Evolutionary conservation across 2,329 filamentous ascomycete species (phyloP).

Genomic region (Lasiodiplodia sp.): DNA sequence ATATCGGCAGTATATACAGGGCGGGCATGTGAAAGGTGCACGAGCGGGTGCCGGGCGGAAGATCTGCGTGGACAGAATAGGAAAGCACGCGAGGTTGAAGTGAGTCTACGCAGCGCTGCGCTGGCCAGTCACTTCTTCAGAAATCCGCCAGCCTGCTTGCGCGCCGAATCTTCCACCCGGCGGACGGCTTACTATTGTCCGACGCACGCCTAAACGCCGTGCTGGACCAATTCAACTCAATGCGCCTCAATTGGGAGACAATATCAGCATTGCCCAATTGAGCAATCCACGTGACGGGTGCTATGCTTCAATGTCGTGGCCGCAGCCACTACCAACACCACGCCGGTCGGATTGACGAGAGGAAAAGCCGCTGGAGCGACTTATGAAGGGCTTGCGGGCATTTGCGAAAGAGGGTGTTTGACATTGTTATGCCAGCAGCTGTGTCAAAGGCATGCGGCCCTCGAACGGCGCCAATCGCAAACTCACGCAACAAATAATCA

Average conservation of each 20-base stretch:
- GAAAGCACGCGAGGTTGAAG: background rate
- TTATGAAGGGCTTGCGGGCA: background rate
- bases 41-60: background rate
- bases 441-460: background rate
- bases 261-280: background rate
- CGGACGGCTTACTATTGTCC: background rate
- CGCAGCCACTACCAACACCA: background rate
- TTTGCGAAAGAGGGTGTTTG: background rate
- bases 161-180: background rate
- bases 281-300: background rate
- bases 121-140: background rate
- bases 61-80: background rate
- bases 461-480: background rate
- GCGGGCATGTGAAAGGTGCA: too few species aligned
- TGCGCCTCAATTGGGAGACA: background rate
- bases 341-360: background rate
- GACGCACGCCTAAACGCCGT: too few species aligned
- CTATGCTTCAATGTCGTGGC: background rate
- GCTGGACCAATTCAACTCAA: too few species aligned
- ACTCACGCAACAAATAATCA: background rate
- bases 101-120: too few species aligned
- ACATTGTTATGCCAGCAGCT: background rate
- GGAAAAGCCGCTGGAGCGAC: background rate
- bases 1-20: background rate
- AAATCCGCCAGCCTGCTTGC: background rate